Conservation (phyloP, 2,329 filamentous ascomycete species). For the Exserohilum turcica region DNA sequence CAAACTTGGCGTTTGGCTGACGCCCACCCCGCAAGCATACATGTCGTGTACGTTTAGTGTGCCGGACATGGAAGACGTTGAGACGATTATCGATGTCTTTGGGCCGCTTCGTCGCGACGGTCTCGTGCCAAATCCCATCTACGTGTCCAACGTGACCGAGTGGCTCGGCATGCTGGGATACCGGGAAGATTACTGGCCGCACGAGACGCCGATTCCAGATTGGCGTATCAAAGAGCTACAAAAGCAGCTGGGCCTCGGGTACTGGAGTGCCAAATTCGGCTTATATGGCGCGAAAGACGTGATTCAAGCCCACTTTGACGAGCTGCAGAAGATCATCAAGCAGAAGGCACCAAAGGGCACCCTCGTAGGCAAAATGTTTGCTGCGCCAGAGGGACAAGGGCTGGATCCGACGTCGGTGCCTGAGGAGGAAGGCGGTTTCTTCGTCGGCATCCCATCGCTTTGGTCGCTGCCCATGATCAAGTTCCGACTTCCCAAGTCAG, state of each 20-base stretch:
- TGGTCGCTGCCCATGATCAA: slow-evolving; percentile 43
- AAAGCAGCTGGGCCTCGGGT: slow-evolving; percentile 49
- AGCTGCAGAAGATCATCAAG: slow-evolving; percentile 46
- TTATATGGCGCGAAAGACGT: slow-evolving; percentile 52
- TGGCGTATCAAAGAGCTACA: slow-evolving; percentile 54
- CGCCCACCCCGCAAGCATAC: slow-evolving; percentile 50
- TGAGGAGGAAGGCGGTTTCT: slow-evolving; percentile 39
- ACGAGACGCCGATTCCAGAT: slow-evolving; percentile 53
- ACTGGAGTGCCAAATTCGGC: slow-evolving; percentile 55
- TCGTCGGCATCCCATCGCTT: slow-evolving; percentile 38
- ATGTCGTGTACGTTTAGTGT: slow-evolving; percentile 56
- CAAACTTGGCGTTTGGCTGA: slow-evolving; percentile 43
- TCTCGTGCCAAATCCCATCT: slow-evolving; percentile 51
- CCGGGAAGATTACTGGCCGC: slow-evolving; percentile 53
- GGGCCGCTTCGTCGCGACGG: slow-evolving; percentile 53
- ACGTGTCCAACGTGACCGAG: slow-evolving; percentile 55
- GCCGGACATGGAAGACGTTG: slow-evolving; percentile 54
- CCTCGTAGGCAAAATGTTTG: slow-evolving; percentile 48
- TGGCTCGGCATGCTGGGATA: slow-evolving; percentile 53
- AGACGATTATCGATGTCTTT: slow-evolving; percentile 53
- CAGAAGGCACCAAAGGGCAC: slow-evolving; percentile 48
- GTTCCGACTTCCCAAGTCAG: slow-evolving; percentile 35
- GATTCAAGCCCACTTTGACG: slow-evolving; percentile 53
- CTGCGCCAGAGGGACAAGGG: slow-evolving; percentile 45
- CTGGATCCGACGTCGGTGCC: slow-evolving; percentile 47